Base-by-base conservation (phyloP, 805 yeast genomes). In the Ogataea parapolymorpha region DNA sequence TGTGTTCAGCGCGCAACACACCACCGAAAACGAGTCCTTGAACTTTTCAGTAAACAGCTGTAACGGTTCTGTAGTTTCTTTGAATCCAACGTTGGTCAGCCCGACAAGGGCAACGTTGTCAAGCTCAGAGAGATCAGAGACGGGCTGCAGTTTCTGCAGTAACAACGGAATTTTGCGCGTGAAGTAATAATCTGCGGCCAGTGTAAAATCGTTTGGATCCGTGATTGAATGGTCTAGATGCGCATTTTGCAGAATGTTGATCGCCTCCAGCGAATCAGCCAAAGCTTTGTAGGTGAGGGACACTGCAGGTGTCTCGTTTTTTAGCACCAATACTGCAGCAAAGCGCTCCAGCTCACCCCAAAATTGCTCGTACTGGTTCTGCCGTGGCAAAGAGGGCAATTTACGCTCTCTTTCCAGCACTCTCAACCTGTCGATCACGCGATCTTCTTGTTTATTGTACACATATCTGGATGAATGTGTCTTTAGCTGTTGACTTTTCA, bases 121-220 rank as follows among this genome's bases (percentile, higher is more conserved):
- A 23, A 25, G 35, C 35, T 12, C 31, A 15, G 41, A 20, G 8
- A 29, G 24, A 18, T 10, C 32, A 30, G 30, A 8, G 15, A 12
- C 30, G 22, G 30, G 6, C 3, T 26, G 16, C 2, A 49, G 28
- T 24, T 40, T 32, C 9, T 35, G 42, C 16, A 33, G 26, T 5
- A 46, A 26, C 5, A 50, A 32, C 13, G 28, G 29, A 13, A 33
- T 29, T 16, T 44, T 39, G 11, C 35, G 28, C 2, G 51, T 41
- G 3, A 55, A 35, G 18, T 41, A 48, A 32, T 54, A 48, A 32
- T 58, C 63, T 9, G 44, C 48, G 8, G 51, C 17, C 5, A 58
- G 41, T 5, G 39, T 36, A 20, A 37, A 35, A 5, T 47, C 47
- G 32, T 57, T 56, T 2, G 58, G 56, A 30, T 58, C 63, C 2